phyloP scores from a whole-genome alignment of 257 asterid species.

The Coffea eugenioides region DNA sequence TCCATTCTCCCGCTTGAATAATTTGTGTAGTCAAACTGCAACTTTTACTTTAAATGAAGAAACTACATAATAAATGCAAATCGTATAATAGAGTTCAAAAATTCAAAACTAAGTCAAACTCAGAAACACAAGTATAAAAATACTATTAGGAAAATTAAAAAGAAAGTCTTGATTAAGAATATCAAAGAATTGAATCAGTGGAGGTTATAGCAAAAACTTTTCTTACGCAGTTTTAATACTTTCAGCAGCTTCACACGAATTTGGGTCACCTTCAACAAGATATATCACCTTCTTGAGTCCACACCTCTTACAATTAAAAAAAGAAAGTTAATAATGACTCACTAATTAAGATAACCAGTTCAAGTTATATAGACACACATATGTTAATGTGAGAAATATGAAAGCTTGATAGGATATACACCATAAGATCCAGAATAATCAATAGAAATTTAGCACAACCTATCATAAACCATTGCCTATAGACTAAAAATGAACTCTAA shows the following conservation, averaged over 20 bases:
- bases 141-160: not conserved
- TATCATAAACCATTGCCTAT: not conserved
- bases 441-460: not conserved
- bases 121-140: not conserved
- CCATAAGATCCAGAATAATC: not conserved
- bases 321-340: not conserved
- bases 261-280: constrained; percentile 97
- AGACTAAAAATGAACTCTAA: not conserved
- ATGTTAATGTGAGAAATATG: no score
- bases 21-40: not conserved
- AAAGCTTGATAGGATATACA: not conserved
- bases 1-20: not conserved
- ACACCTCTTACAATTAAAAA: constrained; percentile 54
- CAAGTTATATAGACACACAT: no score
- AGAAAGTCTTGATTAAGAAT: not conserved
- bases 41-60: not conserved
- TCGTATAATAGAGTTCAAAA: not conserved
- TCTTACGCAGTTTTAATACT: constrained; percentile 96
- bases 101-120: not conserved
- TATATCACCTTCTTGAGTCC: constrained; percentile 97
- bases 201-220: not conserved
- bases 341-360: not conserved
- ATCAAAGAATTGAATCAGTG: not conserved
- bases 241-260: constrained; percentile 86
- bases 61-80: not conserved